Conservation (phyloP, 1,284 basidiomycete species). For the Anthracocystis panici-leucophaei region DNA sequence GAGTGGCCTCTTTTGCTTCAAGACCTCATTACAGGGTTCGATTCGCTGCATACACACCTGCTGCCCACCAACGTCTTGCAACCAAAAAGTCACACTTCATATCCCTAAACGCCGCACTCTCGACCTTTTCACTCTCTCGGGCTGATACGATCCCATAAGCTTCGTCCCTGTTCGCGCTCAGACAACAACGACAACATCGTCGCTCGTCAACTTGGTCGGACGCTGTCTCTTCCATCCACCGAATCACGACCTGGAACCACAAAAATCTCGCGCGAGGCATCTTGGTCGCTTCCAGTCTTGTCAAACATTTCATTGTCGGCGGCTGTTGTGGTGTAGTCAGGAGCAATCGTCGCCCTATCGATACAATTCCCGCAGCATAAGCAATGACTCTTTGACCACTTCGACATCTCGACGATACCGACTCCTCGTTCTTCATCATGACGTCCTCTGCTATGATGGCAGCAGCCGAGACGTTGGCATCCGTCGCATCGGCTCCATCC, state of each 20-base stretch:
- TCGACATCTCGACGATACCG: neutral
- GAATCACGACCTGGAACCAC: neutral
- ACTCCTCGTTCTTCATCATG: slow-evolving; percentile 19
- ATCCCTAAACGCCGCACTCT: neutral
- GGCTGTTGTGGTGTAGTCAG: neutral
- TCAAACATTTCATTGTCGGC: neutral
- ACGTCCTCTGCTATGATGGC: slow-evolving; percentile 52
- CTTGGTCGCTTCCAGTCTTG: neutral
- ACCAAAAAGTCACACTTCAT: neutral
- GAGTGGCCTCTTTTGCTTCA: neutral
- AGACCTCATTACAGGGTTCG: neutral
- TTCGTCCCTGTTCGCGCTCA: no score
- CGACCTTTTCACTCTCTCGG: neutral
- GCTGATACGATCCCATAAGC: no score
- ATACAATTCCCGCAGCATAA: neutral
- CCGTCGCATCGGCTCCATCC: slow-evolving; percentile 49
- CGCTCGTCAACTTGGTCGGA: neutral
- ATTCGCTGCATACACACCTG: neutral
- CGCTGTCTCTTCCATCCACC: neutral
- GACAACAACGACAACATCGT: neutral
- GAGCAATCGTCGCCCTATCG: neutral
- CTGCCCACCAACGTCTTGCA: neutral
- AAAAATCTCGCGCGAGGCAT: neutral
- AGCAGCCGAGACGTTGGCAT: slow-evolving; percentile 52
- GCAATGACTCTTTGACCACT: slow-evolving; percentile 13